phyloP scores from a whole-genome alignment of 2,329 filamentous ascomycete genomes.

The Macrophomina tecta region DNA sequence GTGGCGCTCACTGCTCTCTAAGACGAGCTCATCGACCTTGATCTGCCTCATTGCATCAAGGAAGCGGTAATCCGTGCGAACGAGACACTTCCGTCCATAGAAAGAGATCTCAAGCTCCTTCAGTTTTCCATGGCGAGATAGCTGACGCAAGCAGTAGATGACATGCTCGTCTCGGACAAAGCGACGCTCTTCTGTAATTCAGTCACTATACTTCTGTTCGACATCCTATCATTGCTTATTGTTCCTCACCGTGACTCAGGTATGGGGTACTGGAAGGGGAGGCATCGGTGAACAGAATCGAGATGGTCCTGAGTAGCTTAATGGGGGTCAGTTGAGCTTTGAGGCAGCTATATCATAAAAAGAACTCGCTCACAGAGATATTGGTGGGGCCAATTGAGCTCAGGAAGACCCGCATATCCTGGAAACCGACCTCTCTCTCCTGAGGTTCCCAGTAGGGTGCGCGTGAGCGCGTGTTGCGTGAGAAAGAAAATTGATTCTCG shows the following conservation, averaged over 20 bases:
- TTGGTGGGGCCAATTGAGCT: constrained; percentile 56
- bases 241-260: constrained; percentile 34
- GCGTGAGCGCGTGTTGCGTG: constrained; percentile 45
- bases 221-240: background rate
- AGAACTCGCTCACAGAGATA: constrained; percentile 34
- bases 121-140: constrained; percentile 50
- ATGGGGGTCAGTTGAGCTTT: too few species aligned
- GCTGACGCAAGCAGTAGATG: constrained; percentile 51
- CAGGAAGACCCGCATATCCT: constrained; percentile 52
- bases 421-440: constrained; percentile 56
- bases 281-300: constrained; percentile 54
- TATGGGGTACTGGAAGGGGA: constrained; percentile 48
- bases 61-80: constrained; percentile 49
- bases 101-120: constrained; percentile 52
- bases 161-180: constrained; percentile 56
- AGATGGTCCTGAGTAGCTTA: constrained; percentile 51
- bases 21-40: constrained; percentile 50
- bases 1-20: constrained; percentile 32
- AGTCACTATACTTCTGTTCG: background rate
- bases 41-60: constrained; percentile 52
- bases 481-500: constrained; percentile 56
- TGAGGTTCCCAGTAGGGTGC: constrained; percentile 49
- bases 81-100: constrained; percentile 46
- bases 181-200: constrained; percentile 51
- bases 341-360: background rate